Base-by-base conservation (phyloP, 2,329 filamentous ascomycete genomes). In the Verticillium zaregamsianum region DNA sequence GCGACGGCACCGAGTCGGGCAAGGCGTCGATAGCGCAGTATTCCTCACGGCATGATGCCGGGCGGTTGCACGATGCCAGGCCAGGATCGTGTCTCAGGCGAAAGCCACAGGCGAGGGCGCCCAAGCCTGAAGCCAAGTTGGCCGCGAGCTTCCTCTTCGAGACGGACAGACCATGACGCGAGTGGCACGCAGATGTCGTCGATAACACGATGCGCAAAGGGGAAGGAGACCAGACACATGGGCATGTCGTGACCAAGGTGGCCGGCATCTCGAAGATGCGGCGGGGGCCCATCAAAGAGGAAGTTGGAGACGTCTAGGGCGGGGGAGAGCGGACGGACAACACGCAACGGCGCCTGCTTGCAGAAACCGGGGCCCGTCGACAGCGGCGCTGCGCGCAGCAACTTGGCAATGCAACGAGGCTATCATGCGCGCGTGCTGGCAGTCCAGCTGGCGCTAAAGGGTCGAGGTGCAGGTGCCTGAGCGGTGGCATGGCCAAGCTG, bases 161-260 rank as follows among this genome's bases (percentile, higher is more conserved):
- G 54, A 55, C 28, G 17, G 28, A 31, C 54, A 32, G 5, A 55
- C 17, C 54, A 55, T 55, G 54, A 31, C 54, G 54, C 54, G 54
- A 32, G 54, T 55, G 54, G 54, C 33, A 55, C 60, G 68, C 70
- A 64, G 69, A 87, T 88, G 85, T 87, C 85, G 71, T 86, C 86
- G 68, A 96, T 97, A 80, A 52, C 45, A 52, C 45, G 45, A 52
- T 52, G 45, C 45, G 45, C 45, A 52, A 52, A 52, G 20, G 45
- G 45, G 45, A 52, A 52, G 45, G 45, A 52, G 45, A 52, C 45
- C 20, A 55, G 33, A 17, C 54, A 63, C 63, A 57, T 61, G 59
- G 61, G 61, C 52, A 64, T 63, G 52, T 59, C 59, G 59, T 57
- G 61, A 61, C 59, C 59, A 57, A 37, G 49, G 35, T 23, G 37